Conservation (phyloP, 495 filamentous ascomycete species). For the Lasiosphaeriaceae sp. region DNA sequence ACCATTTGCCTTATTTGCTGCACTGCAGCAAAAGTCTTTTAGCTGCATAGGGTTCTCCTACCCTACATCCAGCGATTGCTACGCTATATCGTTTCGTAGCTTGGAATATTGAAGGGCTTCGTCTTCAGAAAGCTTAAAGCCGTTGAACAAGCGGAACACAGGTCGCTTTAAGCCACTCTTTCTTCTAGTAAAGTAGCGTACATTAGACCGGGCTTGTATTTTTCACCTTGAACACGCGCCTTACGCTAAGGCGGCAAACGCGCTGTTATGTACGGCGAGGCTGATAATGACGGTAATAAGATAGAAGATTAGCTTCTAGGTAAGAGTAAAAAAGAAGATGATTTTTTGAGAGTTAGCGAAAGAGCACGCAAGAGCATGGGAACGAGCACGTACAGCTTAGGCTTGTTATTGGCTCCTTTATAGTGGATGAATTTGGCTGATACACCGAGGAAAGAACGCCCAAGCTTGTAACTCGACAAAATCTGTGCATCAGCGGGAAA, state of each 20-base stretch:
- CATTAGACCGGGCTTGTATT: neutral
- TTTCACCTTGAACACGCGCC: neutral
- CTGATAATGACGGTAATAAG: neutral
- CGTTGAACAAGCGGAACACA: neutral
- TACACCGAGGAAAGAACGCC: too few species aligned
- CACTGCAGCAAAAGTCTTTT: slow-evolving; percentile 1
- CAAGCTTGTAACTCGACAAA: too few species aligned
- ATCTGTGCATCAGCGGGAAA: too few species aligned
- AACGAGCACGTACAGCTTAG: neutral
- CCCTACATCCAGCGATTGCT: slow-evolving; percentile 17
- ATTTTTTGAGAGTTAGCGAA: neutral
- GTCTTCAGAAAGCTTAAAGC: neutral
- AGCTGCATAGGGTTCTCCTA: neutral
- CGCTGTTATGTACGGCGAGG: neutral
- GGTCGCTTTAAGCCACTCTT: neutral
- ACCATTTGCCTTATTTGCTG: slow-evolving; percentile 10
- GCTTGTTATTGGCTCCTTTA: slow-evolving; percentile 1
- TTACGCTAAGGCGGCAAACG: neutral
- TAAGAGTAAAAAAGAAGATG: neutral
- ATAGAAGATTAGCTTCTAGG: neutral
- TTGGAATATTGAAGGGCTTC: slow-evolving; percentile 4
- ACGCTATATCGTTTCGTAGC: slow-evolving; percentile 10
- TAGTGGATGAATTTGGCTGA: neutral
- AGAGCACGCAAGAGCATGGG: neutral
- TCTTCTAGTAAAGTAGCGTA: neutral